Percentiles rank a stretch among this genome's conserved stretches.
Conservation (phyloP, 768 basidiomycete species). For the Leucosporidium yakuticum region DNA sequence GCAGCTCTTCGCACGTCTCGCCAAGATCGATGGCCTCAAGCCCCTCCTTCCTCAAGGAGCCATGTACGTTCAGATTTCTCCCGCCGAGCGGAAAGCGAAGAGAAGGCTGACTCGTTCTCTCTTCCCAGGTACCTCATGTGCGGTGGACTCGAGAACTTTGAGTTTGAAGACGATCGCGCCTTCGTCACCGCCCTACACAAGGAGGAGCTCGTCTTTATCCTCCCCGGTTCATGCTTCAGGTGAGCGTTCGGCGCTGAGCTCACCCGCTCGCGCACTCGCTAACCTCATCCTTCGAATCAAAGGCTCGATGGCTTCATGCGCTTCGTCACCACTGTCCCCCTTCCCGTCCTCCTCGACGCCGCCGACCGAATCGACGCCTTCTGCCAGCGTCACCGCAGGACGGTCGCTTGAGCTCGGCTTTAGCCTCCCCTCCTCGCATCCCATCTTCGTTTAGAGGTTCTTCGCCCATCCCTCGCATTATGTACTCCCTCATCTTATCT, state of each 20-base stretch:
- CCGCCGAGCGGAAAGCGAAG: not conserved
- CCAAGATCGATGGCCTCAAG: slow-evolving; percentile 24
- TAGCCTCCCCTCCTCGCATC: no score
- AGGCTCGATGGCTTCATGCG: slow-evolving; percentile 30
- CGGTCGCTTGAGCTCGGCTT: not conserved
- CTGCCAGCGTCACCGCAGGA: slow-evolving; percentile 26
- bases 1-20: slow-evolving; percentile 20
- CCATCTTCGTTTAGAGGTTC: not conserved
- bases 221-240: slow-evolving; percentile 27
- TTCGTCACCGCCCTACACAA: slow-evolving; percentile 23
- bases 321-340: slow-evolving; percentile 34
- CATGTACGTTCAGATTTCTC: slow-evolving; percentile 18
- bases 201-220: slow-evolving; percentile 33
- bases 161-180: slow-evolving; percentile 23
- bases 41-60: slow-evolving; percentile 25
- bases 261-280: not conserved
- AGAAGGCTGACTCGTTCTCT: no score
- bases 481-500: not conserved
- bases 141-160: slow-evolving; percentile 19
- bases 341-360: slow-evolving; percentile 24
- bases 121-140: slow-evolving; percentile 10
- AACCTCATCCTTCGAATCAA: not conserved
- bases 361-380: slow-evolving; percentile 33
- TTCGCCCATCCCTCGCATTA: not conserved
- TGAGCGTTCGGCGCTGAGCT: not conserved